These are phyloP conservation scores for Rhinocladiella similis DNA, from an alignment of 2,329 filamentous ascomycete genomes.

Conservation along the genomic window DNA sequence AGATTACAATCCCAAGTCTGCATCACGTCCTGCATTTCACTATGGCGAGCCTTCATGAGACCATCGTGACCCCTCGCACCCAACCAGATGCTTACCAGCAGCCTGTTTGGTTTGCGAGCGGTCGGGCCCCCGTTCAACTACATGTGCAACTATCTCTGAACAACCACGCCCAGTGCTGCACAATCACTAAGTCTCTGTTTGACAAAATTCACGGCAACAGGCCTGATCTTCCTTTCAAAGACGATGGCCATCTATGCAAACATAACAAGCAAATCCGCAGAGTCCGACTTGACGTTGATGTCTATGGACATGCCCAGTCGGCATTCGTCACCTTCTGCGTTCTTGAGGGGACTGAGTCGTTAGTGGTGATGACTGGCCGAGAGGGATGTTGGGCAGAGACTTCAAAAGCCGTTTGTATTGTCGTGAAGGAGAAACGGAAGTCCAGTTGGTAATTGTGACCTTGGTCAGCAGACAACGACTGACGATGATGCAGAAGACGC, in stretches of 20 bases:
- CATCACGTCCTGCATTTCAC: no score
- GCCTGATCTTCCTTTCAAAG: neutral
- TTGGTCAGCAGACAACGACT: no score
- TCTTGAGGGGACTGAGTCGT: neutral
- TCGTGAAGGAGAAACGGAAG: no score
- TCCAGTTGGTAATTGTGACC: no score
- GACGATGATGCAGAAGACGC: no score
- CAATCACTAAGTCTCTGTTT: neutral
- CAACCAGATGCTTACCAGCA: no score
- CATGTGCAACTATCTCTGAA: neutral
- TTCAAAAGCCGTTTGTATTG: no score
- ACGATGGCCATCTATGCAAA: neutral
- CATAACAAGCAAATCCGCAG: neutral
- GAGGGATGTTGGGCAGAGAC: neutral
- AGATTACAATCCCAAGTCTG: no score
- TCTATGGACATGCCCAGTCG: neutral
- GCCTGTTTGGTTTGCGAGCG: no score
- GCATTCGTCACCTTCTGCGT: neutral
- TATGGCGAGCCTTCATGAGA: no score
- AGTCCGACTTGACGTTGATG: neutral
- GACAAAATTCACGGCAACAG: neutral
- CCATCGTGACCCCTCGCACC: no score
- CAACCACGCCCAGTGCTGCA: neutral
- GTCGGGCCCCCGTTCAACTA: neutral
- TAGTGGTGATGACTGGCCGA: slow-evolving; percentile 4